Conservation (phyloP, 768 basidiomycete species). For the Mycena venus region DNA sequence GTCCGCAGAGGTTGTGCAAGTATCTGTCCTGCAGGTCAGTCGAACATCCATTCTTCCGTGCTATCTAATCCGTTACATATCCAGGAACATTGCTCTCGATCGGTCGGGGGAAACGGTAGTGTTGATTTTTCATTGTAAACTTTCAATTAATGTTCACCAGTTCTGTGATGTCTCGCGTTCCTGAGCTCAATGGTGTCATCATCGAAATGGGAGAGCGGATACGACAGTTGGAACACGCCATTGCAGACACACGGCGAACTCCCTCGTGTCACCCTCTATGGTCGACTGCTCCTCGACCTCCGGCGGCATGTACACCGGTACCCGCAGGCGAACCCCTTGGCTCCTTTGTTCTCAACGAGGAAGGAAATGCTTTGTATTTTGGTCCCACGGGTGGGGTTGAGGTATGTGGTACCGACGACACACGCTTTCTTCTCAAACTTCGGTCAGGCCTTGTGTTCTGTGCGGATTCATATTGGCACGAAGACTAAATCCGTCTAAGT, state of each 20-base stretch:
- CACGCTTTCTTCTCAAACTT: neutral
- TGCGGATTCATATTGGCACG: neutral
- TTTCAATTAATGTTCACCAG: conserved; percentile 29
- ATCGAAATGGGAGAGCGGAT: conserved; percentile 58
- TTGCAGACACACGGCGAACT: conserved; percentile 41
- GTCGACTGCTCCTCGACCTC: neutral
- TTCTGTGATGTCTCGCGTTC: conserved; percentile 55
- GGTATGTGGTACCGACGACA: no score
- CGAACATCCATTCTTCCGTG: neutral
- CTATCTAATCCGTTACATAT: conserved; percentile 25
- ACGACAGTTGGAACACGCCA: conserved; percentile 56
- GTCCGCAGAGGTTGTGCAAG: conserved; percentile 46
- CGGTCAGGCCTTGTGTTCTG: conserved; percentile 24
- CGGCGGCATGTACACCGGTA: conserved; percentile 12
- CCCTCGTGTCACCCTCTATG: conserved; percentile 9
- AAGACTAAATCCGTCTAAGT: neutral
- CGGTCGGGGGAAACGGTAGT: conserved; percentile 46
- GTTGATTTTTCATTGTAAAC: neutral
- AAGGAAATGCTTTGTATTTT: conserved; percentile 62
- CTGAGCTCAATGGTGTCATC: conserved; percentile 52
- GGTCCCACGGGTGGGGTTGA: conserved; percentile 65
- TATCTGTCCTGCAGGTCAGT: conserved; percentile 45
- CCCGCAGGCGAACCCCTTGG: conserved; percentile 53
- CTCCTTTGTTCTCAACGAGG: conserved; percentile 57
- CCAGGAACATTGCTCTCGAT: conserved; percentile 48